Conservation (phyloP, 148 eudicot genomes). For the Rhododendron ferrugineum region DNA sequence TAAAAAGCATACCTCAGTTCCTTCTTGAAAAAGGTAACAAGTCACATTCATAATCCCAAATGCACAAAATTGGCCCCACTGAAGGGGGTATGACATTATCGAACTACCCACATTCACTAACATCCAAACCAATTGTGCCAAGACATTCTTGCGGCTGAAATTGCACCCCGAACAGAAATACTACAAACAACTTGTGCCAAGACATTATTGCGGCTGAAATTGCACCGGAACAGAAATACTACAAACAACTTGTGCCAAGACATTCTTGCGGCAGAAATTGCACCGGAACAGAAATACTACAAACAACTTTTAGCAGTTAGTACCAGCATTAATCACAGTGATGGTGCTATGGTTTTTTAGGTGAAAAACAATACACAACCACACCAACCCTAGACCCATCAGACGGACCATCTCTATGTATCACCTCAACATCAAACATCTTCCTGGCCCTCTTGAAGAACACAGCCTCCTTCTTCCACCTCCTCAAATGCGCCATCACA, state of each 20-base stretch:
- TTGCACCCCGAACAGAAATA: too few species aligned
- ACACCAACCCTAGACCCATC: conserved; percentile 62
- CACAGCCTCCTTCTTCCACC: conserved; percentile 81
- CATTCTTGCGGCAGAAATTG: too few species aligned
- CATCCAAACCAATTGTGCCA: background rate
- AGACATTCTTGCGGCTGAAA: too few species aligned
- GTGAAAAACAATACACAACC: conserved; percentile 48
- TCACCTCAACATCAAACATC: conserved; percentile 41
- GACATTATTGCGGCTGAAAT: too few species aligned
- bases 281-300: too few species aligned
- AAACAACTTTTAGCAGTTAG: background rate
- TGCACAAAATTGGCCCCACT: background rate
- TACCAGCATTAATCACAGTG: too few species aligned
- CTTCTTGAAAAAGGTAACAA: background rate
- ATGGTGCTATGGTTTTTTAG: conserved; percentile 6
- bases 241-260: background rate
- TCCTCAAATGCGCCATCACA: conserved; percentile 74
- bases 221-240: too few species aligned
- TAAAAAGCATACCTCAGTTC: too few species aligned
- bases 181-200: too few species aligned
- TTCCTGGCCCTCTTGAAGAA: conserved; percentile 76
- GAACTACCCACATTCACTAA: background rate
- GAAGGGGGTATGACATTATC: background rate
- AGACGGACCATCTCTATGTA: conserved; percentile 44
- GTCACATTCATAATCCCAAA: background rate